phyloP scores from a whole-genome alignment of 2,329 filamentous ascomycete genomes.

The Pseudopithomyces chartarum region DNA sequence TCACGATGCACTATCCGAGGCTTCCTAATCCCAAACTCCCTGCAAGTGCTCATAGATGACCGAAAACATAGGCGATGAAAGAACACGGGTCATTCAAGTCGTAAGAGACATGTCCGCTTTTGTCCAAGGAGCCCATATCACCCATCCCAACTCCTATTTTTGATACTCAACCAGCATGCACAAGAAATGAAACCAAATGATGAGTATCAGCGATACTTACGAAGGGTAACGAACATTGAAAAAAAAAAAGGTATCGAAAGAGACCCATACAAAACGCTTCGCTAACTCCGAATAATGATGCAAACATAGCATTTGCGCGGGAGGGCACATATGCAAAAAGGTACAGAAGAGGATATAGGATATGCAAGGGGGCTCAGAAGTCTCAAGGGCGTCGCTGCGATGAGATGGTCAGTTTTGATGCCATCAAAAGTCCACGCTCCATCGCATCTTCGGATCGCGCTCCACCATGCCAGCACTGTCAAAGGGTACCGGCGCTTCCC shows the following conservation, averaged over 20 bases:
- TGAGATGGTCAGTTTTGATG: not conserved
- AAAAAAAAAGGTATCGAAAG: not conserved
- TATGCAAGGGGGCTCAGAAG: not conserved
- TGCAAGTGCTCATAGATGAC: not conserved
- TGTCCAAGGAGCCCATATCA: not conserved
- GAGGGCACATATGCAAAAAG: not conserved
- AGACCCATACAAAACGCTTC: not conserved
- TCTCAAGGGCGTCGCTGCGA: not conserved
- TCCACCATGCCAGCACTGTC: constrained; percentile 40
- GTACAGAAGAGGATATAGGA: not conserved
- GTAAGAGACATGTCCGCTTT: not conserved
- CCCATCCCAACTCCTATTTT: not conserved
- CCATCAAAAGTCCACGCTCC: constrained; percentile 50
- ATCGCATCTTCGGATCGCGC: constrained; percentile 45
- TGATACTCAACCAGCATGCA: not conserved
- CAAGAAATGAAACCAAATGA: not conserved
- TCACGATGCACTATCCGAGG: constrained; percentile 11
- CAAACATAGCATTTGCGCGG: not conserved
- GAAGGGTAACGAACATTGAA: not conserved
- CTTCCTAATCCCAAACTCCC: not conserved
- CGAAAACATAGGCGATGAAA: not conserved
- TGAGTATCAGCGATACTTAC: not conserved
- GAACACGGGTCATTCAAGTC: not conserved
- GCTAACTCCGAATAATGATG: constrained; percentile 1
- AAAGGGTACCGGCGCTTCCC: constrained; percentile 34